Base-by-base conservation (phyloP, 208 protist genomes). In the Wallacemonas sp. region DNA sequence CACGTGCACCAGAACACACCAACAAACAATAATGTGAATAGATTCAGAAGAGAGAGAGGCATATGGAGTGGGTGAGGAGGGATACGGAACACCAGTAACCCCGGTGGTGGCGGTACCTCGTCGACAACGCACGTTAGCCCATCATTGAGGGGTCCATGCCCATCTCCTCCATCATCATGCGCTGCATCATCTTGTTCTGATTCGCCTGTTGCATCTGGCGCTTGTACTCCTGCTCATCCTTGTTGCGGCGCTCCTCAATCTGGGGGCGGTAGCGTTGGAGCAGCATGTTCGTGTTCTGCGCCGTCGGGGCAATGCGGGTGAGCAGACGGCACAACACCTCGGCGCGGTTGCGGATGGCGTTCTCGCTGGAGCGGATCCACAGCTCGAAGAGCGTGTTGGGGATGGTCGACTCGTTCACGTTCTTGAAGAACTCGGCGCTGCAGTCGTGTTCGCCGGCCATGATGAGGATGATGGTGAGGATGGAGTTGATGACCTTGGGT, bases 121-220 rank as follows among this genome's bases (percentile, higher is more conserved):
- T n/a, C n/a, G n/a, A n/a, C n/a, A n/a, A n/a, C n/a, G n/a, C n/a
- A n/a, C n/a, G 3, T 62, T 67, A 75, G 8, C 65, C 65, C 65
- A 86, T 34, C 80, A 86, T 84, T 33, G 72, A 74, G 49, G 71
- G 71, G 61, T 85, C 83, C 68, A 91, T 88, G 23, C 85, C 85
- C 89, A 95, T 95, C 79, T 90, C 81, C 77, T 93, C 83, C 77
- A 95, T 84, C 85, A 95, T 93, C 90, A 87, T 87, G 32, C 80
- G 78, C 70, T 95, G 86, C 86, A 95, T 93, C 72, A 91, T 82
- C 70, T 92, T 80, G 38, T 83, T 72, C 64, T 93, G 86, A 48
- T 89, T 78, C 80, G 87, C 85, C 75, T 93, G 84, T 46, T 90
- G 84, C 81, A 88, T 73, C 32, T 89, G 80, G n/a, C 79, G 86